Conservation (phyloP, 75 land plant species). For the Cupressus sempervirens region DNA sequence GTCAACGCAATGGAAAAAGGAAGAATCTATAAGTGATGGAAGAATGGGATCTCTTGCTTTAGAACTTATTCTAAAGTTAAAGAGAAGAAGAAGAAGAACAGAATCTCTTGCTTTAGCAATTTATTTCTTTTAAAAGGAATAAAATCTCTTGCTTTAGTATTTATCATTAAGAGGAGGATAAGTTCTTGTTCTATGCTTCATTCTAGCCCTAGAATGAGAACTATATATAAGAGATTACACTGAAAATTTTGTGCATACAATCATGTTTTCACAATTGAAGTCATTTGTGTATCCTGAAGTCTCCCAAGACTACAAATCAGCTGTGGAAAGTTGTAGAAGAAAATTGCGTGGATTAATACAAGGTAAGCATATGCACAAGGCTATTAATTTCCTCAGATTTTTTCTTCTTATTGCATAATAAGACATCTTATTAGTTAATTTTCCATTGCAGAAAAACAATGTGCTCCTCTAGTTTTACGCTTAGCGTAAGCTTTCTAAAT, state of each 20-base stretch:
- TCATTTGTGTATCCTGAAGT: conserved; percentile 51
- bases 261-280: background rate
- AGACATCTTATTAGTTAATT: background rate
- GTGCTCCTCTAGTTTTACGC: conserved; percentile 42
- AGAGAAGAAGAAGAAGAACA: background rate
- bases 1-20: too few relatives aligned
- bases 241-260: background rate
- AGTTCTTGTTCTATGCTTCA: background rate
- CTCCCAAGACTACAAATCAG: conserved; percentile 65
- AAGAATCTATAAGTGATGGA: too few relatives aligned
- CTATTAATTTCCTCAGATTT: background rate
- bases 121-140: background rate
- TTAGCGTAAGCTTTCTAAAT: conserved; percentile 32
- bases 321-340: conserved; percentile 61
- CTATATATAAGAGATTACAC: background rate
- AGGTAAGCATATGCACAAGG: conserved; percentile 3
- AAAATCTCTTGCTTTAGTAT: too few relatives aligned
- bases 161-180: background rate
- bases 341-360: conserved; percentile 75
- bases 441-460: conserved; percentile 33
- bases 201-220: background rate
- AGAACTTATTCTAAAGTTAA: background rate
- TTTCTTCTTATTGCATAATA: background rate
- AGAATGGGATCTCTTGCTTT: background rate
- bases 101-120: background rate